Conservation (phyloP, 371 early-diverging fungal genomes). For the Basidiobolus meristosporus region DNA sequence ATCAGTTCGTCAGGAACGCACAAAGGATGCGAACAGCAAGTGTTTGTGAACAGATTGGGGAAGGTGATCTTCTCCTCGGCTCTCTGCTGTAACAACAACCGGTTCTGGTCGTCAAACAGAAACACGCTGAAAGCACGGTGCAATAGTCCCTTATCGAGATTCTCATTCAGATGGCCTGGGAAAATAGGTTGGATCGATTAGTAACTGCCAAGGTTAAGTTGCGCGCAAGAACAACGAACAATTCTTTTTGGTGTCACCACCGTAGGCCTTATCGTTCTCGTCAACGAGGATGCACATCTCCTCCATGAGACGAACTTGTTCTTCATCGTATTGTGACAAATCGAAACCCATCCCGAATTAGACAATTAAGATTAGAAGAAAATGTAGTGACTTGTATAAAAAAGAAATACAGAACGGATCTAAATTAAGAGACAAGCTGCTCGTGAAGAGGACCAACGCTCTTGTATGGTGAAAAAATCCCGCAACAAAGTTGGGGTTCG, state of each 20-base stretch:
- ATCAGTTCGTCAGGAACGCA: slow-evolving; percentile 60
- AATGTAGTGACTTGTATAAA: no score
- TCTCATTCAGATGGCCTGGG: slow-evolving; percentile 80
- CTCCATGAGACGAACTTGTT: slow-evolving; percentile 84
- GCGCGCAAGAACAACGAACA: slow-evolving; percentile 29
- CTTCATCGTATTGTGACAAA: slow-evolving; percentile 51
- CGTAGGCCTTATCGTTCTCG: slow-evolving; percentile 61
- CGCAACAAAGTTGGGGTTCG: no score
- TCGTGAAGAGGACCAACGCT: no score
- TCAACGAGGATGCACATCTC: slow-evolving; percentile 93
- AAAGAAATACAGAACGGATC: no score
- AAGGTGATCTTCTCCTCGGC: slow-evolving; percentile 94
- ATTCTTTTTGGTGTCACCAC: slow-evolving; percentile 77
- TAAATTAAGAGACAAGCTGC: no score
- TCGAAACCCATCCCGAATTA: slow-evolving; percentile 29
- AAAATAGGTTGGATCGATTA: neutral
- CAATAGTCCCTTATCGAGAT: slow-evolving; percentile 66
- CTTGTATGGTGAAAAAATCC: no score
- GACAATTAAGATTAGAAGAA: no score
- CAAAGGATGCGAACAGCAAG: slow-evolving; percentile 94
- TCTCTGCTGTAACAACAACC: slow-evolving; percentile 83
- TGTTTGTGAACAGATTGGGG: slow-evolving; percentile 90
- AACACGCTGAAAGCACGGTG: slow-evolving; percentile 96
- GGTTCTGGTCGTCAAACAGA: slow-evolving; percentile 56
- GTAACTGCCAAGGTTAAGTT: neutral